phyloP scores from a whole-genome alignment of 768 basidiomycete genomes.

The Chalciporus pseudorubinellus region DNA sequence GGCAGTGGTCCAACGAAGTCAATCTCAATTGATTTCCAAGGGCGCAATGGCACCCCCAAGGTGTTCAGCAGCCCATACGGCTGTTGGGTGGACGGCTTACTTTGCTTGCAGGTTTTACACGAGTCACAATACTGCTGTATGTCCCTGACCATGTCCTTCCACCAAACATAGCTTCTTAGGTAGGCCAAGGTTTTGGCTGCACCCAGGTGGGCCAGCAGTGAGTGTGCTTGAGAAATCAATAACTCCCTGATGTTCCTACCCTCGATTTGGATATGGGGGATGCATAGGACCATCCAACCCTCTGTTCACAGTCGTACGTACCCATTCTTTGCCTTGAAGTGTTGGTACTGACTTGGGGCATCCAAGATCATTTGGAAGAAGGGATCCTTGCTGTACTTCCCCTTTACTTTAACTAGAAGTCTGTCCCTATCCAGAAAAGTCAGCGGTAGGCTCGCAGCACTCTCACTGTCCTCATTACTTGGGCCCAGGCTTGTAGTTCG shows the following conservation, averaged over 20 bases:
- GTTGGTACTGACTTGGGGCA: slow-evolving; percentile 20
- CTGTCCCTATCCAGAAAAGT: not conserved
- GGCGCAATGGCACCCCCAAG: slow-evolving; percentile 25
- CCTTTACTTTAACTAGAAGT: not conserved
- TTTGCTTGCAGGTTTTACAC: slow-evolving; percentile 19
- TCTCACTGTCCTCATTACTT: too few species aligned
- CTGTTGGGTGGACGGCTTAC: slow-evolving; percentile 23
- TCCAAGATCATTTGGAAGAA: slow-evolving; percentile 29
- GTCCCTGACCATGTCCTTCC: slow-evolving; percentile 36
- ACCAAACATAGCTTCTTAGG: slow-evolving; percentile 37
- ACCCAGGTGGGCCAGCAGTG: slow-evolving; percentile 40
- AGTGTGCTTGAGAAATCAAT: slow-evolving; percentile 37
- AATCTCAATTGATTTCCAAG: slow-evolving; percentile 39
- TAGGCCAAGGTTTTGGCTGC: slow-evolving; percentile 32
- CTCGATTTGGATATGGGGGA: slow-evolving; percentile 17
- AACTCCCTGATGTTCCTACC: slow-evolving; percentile 31
- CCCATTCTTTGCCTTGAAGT: slow-evolving; percentile 24
- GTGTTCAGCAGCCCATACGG: slow-evolving; percentile 29
- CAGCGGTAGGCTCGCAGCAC: not conserved
- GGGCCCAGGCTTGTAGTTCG: too few species aligned
- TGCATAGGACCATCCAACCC: slow-evolving; percentile 19
- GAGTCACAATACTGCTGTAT: slow-evolving; percentile 21
- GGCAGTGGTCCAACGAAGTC: slow-evolving; percentile 41
- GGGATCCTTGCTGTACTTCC: slow-evolving; percentile 26
- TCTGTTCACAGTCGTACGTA: slow-evolving; percentile 20